Conservation (phyloP, 495 filamentous ascomycete species). For the Penicillium argentinense region DNA sequence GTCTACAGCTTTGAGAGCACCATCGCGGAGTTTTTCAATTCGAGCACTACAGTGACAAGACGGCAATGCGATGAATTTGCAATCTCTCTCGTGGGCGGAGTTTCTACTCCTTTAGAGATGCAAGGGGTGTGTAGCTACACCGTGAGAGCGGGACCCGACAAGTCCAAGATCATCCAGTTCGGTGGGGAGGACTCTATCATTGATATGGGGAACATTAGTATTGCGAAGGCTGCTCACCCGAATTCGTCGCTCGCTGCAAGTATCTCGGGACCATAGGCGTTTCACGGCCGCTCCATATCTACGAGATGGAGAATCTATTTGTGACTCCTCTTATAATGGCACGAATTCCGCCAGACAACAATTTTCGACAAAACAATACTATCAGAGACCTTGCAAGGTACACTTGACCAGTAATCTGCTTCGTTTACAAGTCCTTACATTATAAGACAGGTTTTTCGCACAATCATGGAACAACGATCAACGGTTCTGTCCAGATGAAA, state of each 20-base stretch:
- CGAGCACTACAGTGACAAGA: slow-evolving; percentile 11
- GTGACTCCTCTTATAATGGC: slow-evolving; percentile 16
- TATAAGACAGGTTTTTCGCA: slow-evolving; percentile 15
- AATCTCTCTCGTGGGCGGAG: slow-evolving; percentile 9
- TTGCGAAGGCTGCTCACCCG: slow-evolving; percentile 10
- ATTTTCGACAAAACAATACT: slow-evolving; percentile 5
- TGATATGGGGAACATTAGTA: slow-evolving; percentile 7
- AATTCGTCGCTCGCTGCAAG: slow-evolving; percentile 16
- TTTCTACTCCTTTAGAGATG: slow-evolving; percentile 9
- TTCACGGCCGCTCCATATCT: slow-evolving; percentile 13
- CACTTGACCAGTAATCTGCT: slow-evolving; percentile 2
- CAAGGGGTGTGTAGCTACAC: slow-evolving; percentile 30
- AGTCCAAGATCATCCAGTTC: slow-evolving; percentile 22
- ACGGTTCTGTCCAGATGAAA: slow-evolving; percentile 8
- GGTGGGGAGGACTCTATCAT: slow-evolving; percentile 12
- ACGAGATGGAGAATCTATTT: slow-evolving; percentile 20
- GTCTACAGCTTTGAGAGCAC: slow-evolving; percentile 7
- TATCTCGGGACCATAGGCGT: slow-evolving; percentile 15
- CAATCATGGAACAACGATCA: slow-evolving; percentile 14
- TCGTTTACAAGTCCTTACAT: slow-evolving; percentile 6
- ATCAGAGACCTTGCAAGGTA: slow-evolving; percentile 20
- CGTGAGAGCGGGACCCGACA: slow-evolving; percentile 19
- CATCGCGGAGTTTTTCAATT: slow-evolving; percentile 12
- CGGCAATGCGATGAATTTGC: slow-evolving; percentile 13
- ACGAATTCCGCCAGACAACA: slow-evolving; percentile 11